Conservation (phyloP, 306 rosid species). For the Pyrus pyrifolia region DNA sequence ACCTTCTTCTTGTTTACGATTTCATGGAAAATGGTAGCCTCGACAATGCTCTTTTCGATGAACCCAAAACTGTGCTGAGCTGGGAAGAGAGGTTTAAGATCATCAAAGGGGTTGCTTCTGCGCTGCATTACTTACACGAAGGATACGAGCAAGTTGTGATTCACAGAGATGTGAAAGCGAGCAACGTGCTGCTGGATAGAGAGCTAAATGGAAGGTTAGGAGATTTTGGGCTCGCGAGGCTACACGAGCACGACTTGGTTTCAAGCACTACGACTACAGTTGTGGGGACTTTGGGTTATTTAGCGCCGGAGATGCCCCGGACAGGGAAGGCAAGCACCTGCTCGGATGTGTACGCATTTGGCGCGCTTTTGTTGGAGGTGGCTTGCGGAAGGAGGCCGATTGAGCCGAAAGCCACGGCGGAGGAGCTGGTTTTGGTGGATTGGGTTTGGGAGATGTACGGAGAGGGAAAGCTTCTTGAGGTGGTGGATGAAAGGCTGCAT, state of each 20-base stretch:
- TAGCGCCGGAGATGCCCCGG: conserved; percentile 75
- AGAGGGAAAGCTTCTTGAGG: conserved; percentile 40
- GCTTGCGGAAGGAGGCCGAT: conserved; percentile 69
- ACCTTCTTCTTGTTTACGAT: conserved; percentile 71
- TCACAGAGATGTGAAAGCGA: conserved; percentile 81
- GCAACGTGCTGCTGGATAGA: conserved; percentile 64
- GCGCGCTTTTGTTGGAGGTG: conserved; percentile 71
- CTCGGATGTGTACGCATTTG: conserved; percentile 70
- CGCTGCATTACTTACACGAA: conserved; percentile 66
- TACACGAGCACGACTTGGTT: conserved; percentile 73
- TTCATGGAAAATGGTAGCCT: conserved; percentile 82
- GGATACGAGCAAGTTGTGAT: conserved; percentile 75
- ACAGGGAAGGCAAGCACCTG: conserved; percentile 68
- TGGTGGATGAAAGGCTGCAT: conserved; percentile 43
- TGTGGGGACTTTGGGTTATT: conserved; percentile 74
- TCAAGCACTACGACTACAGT: conserved; percentile 66
- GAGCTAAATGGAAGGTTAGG: conserved; percentile 72
- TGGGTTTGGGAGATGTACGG: conserved; percentile 67
- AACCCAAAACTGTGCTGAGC: conserved; percentile 33
- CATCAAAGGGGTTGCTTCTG: conserved; percentile 74
- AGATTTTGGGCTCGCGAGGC: conserved; percentile 70
- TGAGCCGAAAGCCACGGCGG: conserved; percentile 47
- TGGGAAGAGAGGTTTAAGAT: conserved; percentile 75
- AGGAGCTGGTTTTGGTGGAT: conserved; percentile 64
- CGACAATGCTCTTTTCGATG: conserved; percentile 55